Conservation (phyloP, 2,329 filamentous ascomycete genomes). For the Meredithiella fracta region DNA sequence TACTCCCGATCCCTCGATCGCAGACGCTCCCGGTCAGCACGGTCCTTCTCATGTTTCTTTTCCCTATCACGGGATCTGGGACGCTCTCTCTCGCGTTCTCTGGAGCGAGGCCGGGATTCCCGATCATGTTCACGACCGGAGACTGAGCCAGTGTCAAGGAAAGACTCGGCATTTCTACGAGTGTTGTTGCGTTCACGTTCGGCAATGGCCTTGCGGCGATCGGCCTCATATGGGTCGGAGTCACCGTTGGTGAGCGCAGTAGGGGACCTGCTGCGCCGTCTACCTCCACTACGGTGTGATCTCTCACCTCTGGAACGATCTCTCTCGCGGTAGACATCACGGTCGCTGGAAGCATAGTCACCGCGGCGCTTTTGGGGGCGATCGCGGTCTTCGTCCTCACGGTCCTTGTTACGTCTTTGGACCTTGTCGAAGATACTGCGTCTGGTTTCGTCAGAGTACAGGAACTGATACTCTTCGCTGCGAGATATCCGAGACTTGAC, state of each 20-base stretch:
- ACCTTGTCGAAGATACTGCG: slow-evolving; percentile 80
- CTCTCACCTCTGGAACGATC: slow-evolving; percentile 43
- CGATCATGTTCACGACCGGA: slow-evolving; percentile 20
- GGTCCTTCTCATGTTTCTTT: slow-evolving; percentile 28
- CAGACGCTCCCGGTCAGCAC: slow-evolving; percentile 37
- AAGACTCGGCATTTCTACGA: slow-evolving; percentile 13
- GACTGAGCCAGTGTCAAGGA: slow-evolving; percentile 5
- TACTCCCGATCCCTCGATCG: slow-evolving; percentile 25
- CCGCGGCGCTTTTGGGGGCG: slow-evolving; percentile 31
- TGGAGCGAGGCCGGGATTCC: slow-evolving; percentile 17
- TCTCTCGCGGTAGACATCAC: slow-evolving; percentile 40
- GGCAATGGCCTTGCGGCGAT: slow-evolving; percentile 81
- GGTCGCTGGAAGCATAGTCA: slow-evolving; percentile 37
- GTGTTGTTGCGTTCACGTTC: slow-evolving; percentile 80
- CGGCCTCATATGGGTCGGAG: slow-evolving; percentile 83
- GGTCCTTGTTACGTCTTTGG: slow-evolving; percentile 77
- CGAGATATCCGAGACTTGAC: slow-evolving; percentile 65
- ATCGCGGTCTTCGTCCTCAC: slow-evolving; percentile 69
- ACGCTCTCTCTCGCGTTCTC: slow-evolving; percentile 32
- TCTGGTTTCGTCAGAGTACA: slow-evolving; percentile 69
- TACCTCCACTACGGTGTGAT: slow-evolving; percentile 36
- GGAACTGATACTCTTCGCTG: slow-evolving; percentile 66
- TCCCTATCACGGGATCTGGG: slow-evolving; percentile 23
- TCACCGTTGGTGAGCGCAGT: slow-evolving; percentile 28
- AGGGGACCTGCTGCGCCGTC: slow-evolving; percentile 62